Evolutionary conservation across 306 rosid genomes (phyloP), one percentile per base, ranked within the genome.

Genomic region (Trichosanthes cucumerina): DNA sequence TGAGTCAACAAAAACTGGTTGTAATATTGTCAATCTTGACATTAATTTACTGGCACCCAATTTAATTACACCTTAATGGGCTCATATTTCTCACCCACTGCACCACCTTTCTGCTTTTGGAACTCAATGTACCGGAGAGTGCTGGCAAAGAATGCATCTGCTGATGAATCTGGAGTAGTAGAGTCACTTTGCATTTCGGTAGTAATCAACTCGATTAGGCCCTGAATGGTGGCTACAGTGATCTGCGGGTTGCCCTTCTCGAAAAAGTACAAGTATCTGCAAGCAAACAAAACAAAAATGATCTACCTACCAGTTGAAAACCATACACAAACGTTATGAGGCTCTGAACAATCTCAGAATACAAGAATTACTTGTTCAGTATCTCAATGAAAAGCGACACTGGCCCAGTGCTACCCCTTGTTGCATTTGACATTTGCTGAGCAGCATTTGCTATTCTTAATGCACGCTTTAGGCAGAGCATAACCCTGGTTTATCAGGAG

Each of bases 241-340:
- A 94, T 85, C 82, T 92, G 98, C 6, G 90, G 90, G 88, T 90
- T 93, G 33, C 97, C 97, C 84, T 93, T 93, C 91, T 93, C 98
- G 33, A 86, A 92, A 91, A 93, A 93, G 85, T 93, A 93, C 46
- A 93, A 93, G 86, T 93, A 93, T 89, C 98, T 85, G 89, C 79
- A 84, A 80, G 76, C 83, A 16, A 12, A 80, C 39, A 49, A 62
- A 34, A 50, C 8, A 76, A 70, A 39, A 81, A 13, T 50, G 69
- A 79, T 59, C 68, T 44, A 80, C 9, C 60, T 38, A 50, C 71
- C 62, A 49, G 47, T 39, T 71, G 34, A 9, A 28, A 75, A 49
- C 72, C 66, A 76, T 41, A 49, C 46, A 81, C 16, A 80, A 41
- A 36, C 36, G 74, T 79, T 56, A 14, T 14, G 47, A 71, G 38